Conservation (phyloP, 805 yeast genomes). For the Cyberlindnera petersonii region DNA sequence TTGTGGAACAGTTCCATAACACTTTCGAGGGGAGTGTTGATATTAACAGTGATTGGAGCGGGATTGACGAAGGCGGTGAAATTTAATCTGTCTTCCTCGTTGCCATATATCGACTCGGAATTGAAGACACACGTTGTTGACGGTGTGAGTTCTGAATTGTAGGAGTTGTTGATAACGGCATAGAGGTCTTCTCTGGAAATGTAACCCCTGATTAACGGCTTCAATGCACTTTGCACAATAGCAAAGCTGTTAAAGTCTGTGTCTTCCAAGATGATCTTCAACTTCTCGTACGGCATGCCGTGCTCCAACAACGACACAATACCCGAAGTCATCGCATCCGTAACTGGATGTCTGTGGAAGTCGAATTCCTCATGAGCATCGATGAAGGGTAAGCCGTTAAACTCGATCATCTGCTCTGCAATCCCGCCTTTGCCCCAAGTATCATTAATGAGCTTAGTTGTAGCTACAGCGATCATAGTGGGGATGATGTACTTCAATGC, state of each 20-base stretch:
- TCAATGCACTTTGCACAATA: constrained; percentile 38
- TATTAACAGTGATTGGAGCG: constrained; percentile 60
- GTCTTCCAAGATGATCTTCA: constrained; percentile 33
- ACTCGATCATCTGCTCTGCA: constrained; percentile 89
- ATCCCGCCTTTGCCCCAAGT: constrained; percentile 81
- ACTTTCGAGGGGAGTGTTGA: constrained; percentile 52
- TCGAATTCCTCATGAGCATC: constrained; percentile 66
- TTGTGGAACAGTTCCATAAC: constrained; percentile 67
- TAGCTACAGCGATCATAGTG: constrained; percentile 91
- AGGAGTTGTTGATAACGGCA: constrained; percentile 27
- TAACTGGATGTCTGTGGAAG: constrained; percentile 44
- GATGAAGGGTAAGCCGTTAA: constrained; percentile 84
- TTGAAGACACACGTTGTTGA: constrained; percentile 7
- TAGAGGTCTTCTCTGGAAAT: constrained; percentile 41
- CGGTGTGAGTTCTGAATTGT: constrained; percentile 30
- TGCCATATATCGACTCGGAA: constrained; percentile 3
- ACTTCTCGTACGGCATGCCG: constrained; percentile 32
- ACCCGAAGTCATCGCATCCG: constrained; percentile 59
- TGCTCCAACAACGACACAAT: constrained; percentile 37
- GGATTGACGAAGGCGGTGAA: constrained; percentile 39
- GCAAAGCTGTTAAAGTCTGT: constrained; percentile 50
- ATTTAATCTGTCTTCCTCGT: constrained; percentile 14
- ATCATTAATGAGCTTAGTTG: constrained; percentile 77
- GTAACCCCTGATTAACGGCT: constrained; percentile 43
- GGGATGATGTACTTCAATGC: constrained; percentile 90